A percentile compares a stretch with the other conserved stretches of the same genome.
phyloP scores from a whole-genome alignment of 1,284 basidiomycete genomes.

The Cryptococcus maquisensis region DNA sequence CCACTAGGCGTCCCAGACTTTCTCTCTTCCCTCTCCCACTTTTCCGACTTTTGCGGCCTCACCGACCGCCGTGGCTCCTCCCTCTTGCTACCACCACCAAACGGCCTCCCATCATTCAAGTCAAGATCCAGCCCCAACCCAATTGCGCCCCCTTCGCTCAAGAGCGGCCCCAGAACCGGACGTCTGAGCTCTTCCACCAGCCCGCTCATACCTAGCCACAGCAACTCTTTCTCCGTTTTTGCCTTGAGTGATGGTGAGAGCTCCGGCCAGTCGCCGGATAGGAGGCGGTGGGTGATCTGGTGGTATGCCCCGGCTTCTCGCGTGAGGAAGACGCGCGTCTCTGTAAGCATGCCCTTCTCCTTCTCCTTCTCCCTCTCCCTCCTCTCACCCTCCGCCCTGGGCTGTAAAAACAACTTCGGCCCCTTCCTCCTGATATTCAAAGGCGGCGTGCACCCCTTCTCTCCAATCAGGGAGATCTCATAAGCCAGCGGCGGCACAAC shows the following conservation, averaged over 20 bases:
- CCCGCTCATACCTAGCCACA: constrained; percentile 22
- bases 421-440: not conserved
- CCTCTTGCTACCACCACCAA: not conserved
- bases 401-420: not conserved
- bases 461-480: not conserved
- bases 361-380: not conserved
- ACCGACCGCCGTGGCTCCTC: not conserved
- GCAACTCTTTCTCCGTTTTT: constrained; percentile 15
- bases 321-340: constrained; percentile 23
- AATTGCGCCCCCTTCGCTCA: not conserved
- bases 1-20: not conserved
- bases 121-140: not conserved
- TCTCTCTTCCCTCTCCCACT: not conserved
- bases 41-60: not conserved
- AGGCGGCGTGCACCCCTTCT: constrained; percentile 1
- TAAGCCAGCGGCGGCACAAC: not conserved
- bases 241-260: not conserved
- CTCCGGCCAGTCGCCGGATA: constrained; percentile 20
- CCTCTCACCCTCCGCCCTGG: not conserved
- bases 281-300: constrained; percentile 23
- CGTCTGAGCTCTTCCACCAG: constrained; percentile 16
- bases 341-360: constrained; percentile 7
- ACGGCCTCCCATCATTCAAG: not conserved
- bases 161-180: not conserved
- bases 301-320: constrained; percentile 31